phyloP scores from a whole-genome alignment of 2,329 filamentous ascomycete species.

The Botrytis byssoidea region DNA sequence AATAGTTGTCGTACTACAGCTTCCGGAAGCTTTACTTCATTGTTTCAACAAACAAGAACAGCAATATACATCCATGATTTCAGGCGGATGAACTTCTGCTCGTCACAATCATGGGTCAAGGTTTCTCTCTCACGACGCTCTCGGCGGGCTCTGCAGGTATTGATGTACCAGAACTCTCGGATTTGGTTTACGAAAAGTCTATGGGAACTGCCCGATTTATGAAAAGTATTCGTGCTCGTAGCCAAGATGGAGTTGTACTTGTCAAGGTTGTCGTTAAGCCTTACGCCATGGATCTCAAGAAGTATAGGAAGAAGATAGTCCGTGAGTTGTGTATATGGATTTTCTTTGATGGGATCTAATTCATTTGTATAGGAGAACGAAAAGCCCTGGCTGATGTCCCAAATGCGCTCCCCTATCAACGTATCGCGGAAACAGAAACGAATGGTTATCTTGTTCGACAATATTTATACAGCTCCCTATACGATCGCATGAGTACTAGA shows the following conservation, averaged over 20 bases:
- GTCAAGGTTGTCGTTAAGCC: conserved; percentile 96
- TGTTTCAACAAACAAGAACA: neutral
- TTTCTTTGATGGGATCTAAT: conserved; percentile 23
- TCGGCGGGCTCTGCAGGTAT: conserved; percentile 91
- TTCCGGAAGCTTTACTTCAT: neutral
- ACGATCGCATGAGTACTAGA: conserved; percentile 93
- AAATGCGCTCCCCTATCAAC: conserved; percentile 87
- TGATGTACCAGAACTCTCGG: conserved; percentile 86
- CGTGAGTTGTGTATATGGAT: conserved; percentile 50
- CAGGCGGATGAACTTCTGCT: conserved; percentile 32
- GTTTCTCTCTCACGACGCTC: conserved; percentile 88
- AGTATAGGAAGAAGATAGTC: conserved; percentile 74
- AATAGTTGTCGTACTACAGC: neutral
- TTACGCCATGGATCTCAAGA: conserved; percentile 75
- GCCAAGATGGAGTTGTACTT: conserved; percentile 86
- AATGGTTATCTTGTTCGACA: conserved; percentile 93
- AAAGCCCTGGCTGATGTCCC: conserved; percentile 77
- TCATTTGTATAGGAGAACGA: conserved; percentile 64
- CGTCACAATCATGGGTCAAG: conserved; percentile 76
- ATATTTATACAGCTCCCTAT: conserved; percentile 93
- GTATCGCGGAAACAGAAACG: conserved; percentile 85
- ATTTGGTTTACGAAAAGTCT: conserved; percentile 87
- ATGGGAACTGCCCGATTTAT: conserved; percentile 92
- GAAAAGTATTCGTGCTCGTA: conserved; percentile 89
- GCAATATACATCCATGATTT: conserved; percentile 35